Evolutionary conservation across 805 yeast genomes (phyloP), one percentile per base, ranked within the genome.

Genomic region (Metschnikowia gelsemii): DNA sequence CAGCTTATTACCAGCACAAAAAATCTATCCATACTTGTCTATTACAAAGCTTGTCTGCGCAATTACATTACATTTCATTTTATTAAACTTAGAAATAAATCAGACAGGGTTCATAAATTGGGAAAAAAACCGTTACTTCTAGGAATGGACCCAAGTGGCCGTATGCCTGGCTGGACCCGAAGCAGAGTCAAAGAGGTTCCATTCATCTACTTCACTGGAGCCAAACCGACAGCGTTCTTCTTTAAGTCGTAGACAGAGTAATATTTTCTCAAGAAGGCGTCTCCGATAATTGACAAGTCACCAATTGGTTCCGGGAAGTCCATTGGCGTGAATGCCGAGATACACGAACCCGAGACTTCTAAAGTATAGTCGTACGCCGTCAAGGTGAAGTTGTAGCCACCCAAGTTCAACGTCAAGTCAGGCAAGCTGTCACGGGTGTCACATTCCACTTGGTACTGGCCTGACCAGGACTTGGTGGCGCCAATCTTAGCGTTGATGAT

Each of bases 281-380:
- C 99, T 62, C 99, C 99, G 55, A 93, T 72, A 58, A 93, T 91
- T 44, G 97, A 96, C 69, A 93, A 69, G 54, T 96, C 97, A 46
- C 98, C 98, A 58, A 91, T 84, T 49, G 97, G 97, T 58, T 82
- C 87, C 40, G 98, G 98, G 81, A 93, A 80, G 63, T 93, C 99
- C 91, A 93, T 80, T 56, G 96, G 95, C 29, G 96, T 89, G 75
- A 93, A 87, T 6, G 95, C 95, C 45, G 97, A 90, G 58, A 91
- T 84, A 77, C 99, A 93, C 32, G 95, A 80, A 31, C 98, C 99
- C 45, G 93, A 80, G 29, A 88, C 86, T 68, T 93, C 98, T 66
- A 93, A 77, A 45, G 91, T 87, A 77, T 93, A 93, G 64, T 93
- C 99, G 61, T 80, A 82, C 28, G 99, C 84, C 49, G 84, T 61